Evolutionary conservation across 108 stramenopile species (phyloP).

Genomic region (Pelagomonas calceolata): DNA sequence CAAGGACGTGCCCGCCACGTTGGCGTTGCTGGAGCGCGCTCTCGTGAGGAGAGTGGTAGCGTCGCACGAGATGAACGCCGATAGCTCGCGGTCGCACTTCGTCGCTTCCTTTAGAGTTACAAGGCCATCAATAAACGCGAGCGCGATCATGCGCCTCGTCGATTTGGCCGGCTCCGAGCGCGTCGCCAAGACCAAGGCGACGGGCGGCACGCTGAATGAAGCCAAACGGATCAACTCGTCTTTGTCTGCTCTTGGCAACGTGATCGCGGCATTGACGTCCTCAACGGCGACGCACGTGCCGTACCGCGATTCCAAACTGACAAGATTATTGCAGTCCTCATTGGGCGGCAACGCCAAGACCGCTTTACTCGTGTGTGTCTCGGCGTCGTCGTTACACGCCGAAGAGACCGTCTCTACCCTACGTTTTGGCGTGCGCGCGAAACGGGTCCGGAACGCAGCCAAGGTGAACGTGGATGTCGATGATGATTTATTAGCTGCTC

Average conservation of each 20-base stretch:
- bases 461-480: too few species aligned
- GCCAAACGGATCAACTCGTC: constrained; percentile 21
- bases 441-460: too few species aligned
- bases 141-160: constrained; percentile 38
- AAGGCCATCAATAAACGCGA: constrained; percentile 31
- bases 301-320: too few species aligned
- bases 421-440: too few species aligned
- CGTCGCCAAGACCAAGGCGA: constrained; percentile 31
- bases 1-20: constrained; percentile 27
- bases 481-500: too few species aligned
- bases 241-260: constrained; percentile 7
- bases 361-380: too few species aligned
- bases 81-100: constrained; percentile 49
- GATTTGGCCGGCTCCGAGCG: constrained; percentile 48
- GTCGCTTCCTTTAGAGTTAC: constrained; percentile 36
- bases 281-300: constrained; percentile 31
- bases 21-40: constrained; percentile 39
- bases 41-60: constrained; percentile 35
- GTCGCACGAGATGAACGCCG: constrained; percentile 58
- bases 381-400: too few species aligned
- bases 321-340: too few species aligned
- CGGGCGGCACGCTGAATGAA: constrained; percentile 11
- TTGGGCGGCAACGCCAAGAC: too few species aligned
- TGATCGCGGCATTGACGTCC: constrained; percentile 25
- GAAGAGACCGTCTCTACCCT: too few species aligned